These are phyloP conservation scores for Asterionellopsis glacialis DNA, from an alignment of 108 stramenopile genomes.

Conservation along the genomic window DNA sequence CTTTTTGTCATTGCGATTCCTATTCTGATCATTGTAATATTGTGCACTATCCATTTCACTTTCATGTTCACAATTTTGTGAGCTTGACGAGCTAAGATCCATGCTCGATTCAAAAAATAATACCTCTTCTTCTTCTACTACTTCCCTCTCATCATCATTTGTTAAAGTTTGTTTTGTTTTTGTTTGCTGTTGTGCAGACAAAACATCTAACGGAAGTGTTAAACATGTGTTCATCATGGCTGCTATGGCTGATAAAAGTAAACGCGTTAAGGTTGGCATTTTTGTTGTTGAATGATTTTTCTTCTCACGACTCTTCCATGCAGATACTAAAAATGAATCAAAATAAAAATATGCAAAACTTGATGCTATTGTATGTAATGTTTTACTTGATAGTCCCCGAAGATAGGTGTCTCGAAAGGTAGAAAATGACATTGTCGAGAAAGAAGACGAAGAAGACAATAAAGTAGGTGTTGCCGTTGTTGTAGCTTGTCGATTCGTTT, in stretches of 20 bases:
- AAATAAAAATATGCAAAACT: slow-evolving; percentile 88
- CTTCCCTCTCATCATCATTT: neutral
- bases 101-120: slow-evolving; percentile 11
- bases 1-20: no score
- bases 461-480: neutral
- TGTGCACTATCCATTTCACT: no score
- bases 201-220: slow-evolving; percentile 87
- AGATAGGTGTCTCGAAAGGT: slow-evolving; percentile 28
- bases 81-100: slow-evolving; percentile 1
- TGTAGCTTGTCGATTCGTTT: slow-evolving; percentile 41
- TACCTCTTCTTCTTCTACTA: slow-evolving; percentile 5
- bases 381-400: slow-evolving; percentile 69
- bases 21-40: no score
- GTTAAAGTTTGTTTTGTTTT: slow-evolving; percentile 2
- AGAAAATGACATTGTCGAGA: neutral
- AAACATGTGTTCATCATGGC: slow-evolving; percentile 80
- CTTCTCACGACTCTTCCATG: slow-evolving; percentile 15
- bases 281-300: neutral
- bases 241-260: slow-evolving; percentile 78
- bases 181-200: slow-evolving; percentile 70
- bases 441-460: neutral
- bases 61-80: no score
- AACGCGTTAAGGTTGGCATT: slow-evolving; percentile 45
- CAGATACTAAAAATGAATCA: slow-evolving; percentile 62
- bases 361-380: slow-evolving; percentile 71